Evolutionary conservation across 176 grass and related monocot species (phyloP), one percentile per base, ranked within the genome.

Genomic region (bread wheat (Triticum aestivum)): DNA sequence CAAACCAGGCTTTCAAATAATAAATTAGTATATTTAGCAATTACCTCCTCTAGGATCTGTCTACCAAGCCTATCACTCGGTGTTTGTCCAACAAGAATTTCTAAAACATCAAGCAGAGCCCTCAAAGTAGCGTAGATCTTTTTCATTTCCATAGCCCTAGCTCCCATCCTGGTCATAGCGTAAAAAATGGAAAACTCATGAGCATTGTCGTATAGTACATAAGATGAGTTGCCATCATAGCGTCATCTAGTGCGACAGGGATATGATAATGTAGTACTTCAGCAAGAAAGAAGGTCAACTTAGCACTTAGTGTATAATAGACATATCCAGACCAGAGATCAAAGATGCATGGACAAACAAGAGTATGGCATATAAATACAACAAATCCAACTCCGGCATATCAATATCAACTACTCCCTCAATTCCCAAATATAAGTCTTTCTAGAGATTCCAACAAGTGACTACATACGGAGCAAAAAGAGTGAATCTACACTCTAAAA

Each of bases 41-140:
- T 89, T 92, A 94, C 96, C 96, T 98, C 96, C 20, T 92, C 93
- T 74, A 94, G 88, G 75, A 98, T 91, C 87, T 92, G 93, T 69
- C 78, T 82, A 89, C 92, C 83, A 78, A 92, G 79, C 58, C 83
- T 89, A 90, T 95, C 92, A 65, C 84, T 83, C 61, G 90, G 78
- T 81, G 92, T 86, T 58, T 89, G 58, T 32, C 84, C 84, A 72
- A 96, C 92, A 69, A 98, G 88, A 86, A 88, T 78, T 77, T 92
- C 92, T 49, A 98, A 58, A 73, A 96, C 93, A 94, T 94, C 92
- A 82, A 98, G 84, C 86, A 98, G 84, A 80, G 93, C 92, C 88
- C 90, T 89, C 89, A 98, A 85, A 82, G 92, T 98, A 59, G 80
- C 89, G 92, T 91, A 96, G 23, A 92, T 83, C 82, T 98, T 98